These are phyloP conservation scores for Penicillium soppii DNA, from an alignment of 495 filamentous ascomycete genomes.

Conservation along the genomic window DNA sequence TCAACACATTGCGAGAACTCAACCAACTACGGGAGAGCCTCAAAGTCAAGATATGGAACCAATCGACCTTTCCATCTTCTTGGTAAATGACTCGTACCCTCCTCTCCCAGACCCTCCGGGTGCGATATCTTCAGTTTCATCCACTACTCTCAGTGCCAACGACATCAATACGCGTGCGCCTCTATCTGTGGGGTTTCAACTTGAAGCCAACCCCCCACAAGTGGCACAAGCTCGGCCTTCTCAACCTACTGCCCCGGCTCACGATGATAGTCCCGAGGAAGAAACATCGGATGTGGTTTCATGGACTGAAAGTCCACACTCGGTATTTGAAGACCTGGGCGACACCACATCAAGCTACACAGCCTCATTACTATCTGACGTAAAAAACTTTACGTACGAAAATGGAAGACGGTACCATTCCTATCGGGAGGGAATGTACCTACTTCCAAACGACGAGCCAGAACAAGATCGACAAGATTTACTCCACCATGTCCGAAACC, in stretches of 20 bases:
- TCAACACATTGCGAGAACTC: no score
- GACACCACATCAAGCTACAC: constrained; percentile 25
- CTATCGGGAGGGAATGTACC: constrained; percentile 62
- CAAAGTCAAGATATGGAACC: no score
- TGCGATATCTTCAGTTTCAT: no score
- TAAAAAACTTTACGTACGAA: constrained; percentile 36
- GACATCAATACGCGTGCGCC: no score
- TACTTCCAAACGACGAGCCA: constrained; percentile 49
- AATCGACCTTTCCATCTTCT: no score
- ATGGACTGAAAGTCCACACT: constrained; percentile 9
- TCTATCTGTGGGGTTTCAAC: no score
- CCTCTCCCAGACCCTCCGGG: no score
- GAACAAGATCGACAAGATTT: constrained; percentile 46
- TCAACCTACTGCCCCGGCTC: not conserved
- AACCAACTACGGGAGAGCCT: no score
- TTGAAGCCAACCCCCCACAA: not conserved
- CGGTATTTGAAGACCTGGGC: constrained; percentile 26
- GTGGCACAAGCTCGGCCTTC: not conserved
- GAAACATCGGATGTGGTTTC: constrained; percentile 14
- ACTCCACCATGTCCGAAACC: constrained; percentile 49
- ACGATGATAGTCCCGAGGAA: not conserved
- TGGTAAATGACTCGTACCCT: no score
- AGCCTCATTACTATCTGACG: constrained; percentile 24
- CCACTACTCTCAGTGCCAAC: no score
- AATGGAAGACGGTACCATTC: constrained; percentile 70